Evolutionary conservation across 345 rosid species (phyloP), one percentile per base, ranked within the genome.

Genomic region (Ceriops tagal): DNA sequence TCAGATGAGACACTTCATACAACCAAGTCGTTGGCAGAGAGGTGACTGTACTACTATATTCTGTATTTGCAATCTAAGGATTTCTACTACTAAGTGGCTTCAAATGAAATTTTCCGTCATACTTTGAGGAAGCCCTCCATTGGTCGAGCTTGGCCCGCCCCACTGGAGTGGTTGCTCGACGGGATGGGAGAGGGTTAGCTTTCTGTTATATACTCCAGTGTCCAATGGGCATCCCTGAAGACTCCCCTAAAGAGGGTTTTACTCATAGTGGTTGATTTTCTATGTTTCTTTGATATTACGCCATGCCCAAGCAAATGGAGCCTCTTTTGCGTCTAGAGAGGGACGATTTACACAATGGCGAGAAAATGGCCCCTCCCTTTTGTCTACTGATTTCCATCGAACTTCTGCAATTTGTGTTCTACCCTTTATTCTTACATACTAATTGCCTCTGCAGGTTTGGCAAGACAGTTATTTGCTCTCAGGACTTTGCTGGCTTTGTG

Each of bases 401-500:
- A 43, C 0, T 43, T 11, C 18, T 11, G 2, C 49, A 43, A 13
- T 43, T 13, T 0, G 49, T 15, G 4, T 5, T 43, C 65, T 1
- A 30, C 10, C 31, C 18, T 49, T 10, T 46, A 19, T 63, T 64
- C 65, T 30, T 5, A 53, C 34, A n/a, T 71, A 57, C 35, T 16
- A 22, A 7, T 26, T 65, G 19, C 7, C 43, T 69, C 46, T 75
- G 74, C 87, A 93, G 96, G 78, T 85, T 89, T 64, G 87, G 88
- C 70, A 91, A 93, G 92, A 85, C 76, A 13, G 79, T 87, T 56
- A 79, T 93, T 62, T 89, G 90, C 82, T 91, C 96, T 58, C 80
- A 84, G 75, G 96, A 93, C 67, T 89, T 82, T 15, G 35, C 96
- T 0, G 97, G 99, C 49, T 93, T 93, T 79, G 73, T 93, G 0